Evolutionary conservation across 129 eudicot genomes (phyloP).

Genomic region (Pseudognaphalium luteoalbum): DNA sequence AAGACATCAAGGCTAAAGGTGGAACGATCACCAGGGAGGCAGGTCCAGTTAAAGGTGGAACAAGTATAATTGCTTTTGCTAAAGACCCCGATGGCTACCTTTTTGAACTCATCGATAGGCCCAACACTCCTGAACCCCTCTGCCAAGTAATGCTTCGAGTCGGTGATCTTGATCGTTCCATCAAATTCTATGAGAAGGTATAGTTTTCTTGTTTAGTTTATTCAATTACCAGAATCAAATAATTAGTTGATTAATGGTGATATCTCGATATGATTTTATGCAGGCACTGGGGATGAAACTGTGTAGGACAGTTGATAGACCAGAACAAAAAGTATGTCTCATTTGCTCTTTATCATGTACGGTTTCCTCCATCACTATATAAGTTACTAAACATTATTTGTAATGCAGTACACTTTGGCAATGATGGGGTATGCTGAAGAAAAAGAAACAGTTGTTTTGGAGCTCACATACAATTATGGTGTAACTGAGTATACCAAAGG

Average conservation of each 20-base stretch:
- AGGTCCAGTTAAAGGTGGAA: conserved; percentile 90
- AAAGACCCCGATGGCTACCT: conserved; percentile 97
- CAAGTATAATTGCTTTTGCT: conserved; percentile 81
- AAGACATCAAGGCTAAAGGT: conserved; percentile 69
- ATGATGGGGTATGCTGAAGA: conserved; percentile 95
- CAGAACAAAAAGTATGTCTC: conserved; percentile 70
- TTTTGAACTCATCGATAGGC: conserved; percentile 83
- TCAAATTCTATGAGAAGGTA: conserved; percentile 90
- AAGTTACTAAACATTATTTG: not conserved
- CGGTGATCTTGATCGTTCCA: conserved; percentile 93
- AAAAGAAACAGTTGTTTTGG: conserved; percentile 68
- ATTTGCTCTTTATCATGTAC: not conserved
- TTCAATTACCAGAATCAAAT: not conserved
- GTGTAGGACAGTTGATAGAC: conserved; percentile 67
- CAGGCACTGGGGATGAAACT: conserved; percentile 91
- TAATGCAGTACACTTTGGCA: conserved; percentile 77
- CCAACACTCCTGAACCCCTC: conserved; percentile 84
- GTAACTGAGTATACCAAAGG: conserved; percentile 93
- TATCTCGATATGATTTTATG: conserved; percentile 5
- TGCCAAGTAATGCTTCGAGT: conserved; percentile 99
- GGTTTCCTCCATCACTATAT: not conserved
- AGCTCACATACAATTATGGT: conserved; percentile 88
- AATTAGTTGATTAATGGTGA: conserved; percentile 1
- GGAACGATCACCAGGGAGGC: conserved; percentile 79
- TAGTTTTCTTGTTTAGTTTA: not conserved